Evolutionary conservation across 1,284 basidiomycete species (phyloP).

Genomic region (Pseudomicrostroma phylloplanum): DNA sequence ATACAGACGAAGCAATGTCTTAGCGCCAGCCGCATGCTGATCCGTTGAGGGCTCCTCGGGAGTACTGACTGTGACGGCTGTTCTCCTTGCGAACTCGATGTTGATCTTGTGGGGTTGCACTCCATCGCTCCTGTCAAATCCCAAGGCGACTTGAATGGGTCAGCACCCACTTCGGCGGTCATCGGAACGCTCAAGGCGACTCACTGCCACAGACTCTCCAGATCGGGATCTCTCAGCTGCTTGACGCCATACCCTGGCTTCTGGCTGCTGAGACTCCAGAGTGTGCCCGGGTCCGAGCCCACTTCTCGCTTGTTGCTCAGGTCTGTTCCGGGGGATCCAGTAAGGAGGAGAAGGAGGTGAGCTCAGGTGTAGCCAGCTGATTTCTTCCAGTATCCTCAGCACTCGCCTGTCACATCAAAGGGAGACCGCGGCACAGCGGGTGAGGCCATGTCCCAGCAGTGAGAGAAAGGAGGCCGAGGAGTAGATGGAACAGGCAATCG

Average conservation of each 20-base stretch:
- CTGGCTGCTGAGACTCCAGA: conserved; percentile 94
- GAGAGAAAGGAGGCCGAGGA: too few relatives aligned
- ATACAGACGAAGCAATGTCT: conserved; percentile 47
- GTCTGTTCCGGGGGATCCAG: conserved; percentile 26
- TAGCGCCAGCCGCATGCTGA: neutral
- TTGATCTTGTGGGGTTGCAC: conserved; percentile 95
- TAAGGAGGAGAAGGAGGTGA: neutral
- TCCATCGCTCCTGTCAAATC: conserved; percentile 59
- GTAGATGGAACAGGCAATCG: too few relatives aligned
- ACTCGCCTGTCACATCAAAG: too few relatives aligned
- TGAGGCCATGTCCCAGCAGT: too few relatives aligned
- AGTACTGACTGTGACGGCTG: conserved; percentile 70
- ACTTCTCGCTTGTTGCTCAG: conserved; percentile 39
- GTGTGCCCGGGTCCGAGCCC: conserved; percentile 55
- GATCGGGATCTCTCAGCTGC: conserved; percentile 78
- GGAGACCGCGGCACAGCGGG: too few relatives aligned
- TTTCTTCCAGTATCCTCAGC: too few relatives aligned
- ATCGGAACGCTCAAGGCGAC: conserved; percentile 51
- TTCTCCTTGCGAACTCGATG: conserved; percentile 82
- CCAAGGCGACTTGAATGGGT: conserved; percentile 3
- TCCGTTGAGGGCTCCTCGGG: too few relatives aligned
- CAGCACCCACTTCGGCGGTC: neutral
- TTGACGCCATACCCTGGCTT: conserved; percentile 95
- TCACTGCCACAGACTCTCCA: conserved; percentile 96
- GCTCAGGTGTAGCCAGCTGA: neutral